Percentiles rank a stretch among this genome's conserved stretches.
phyloP scores from a whole-genome alignment of 2,329 filamentous ascomycete genomes.

The Aspergillus oerlinghausenensis region DNA sequence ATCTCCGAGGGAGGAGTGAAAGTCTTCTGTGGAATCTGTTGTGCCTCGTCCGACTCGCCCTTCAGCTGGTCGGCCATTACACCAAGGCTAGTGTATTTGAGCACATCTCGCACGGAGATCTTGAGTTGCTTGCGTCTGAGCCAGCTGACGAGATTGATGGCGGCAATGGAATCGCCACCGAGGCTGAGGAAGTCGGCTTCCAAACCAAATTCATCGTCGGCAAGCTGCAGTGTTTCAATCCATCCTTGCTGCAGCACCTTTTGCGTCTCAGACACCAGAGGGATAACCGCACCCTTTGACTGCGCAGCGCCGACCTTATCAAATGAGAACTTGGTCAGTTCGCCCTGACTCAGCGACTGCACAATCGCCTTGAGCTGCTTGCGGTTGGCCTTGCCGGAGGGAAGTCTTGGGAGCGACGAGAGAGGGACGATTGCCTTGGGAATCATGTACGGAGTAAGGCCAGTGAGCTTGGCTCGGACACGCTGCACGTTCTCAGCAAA shows the following conservation, averaged over 20 bases:
- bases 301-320: not conserved
- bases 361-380: constrained; percentile 1
- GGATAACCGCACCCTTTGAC: not conserved
- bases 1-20: not conserved
- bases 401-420: constrained; percentile 5
- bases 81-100: not conserved
- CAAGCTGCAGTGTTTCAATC: not conserved
- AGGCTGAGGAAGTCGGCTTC: not conserved
- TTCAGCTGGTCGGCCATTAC: not conserved
- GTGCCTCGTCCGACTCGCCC: not conserved
- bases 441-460: not conserved
- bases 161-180: not conserved
- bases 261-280: not conserved
- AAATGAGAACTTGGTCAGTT: not conserved
- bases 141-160: not conserved
- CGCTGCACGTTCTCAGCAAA: not conserved
- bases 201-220: not conserved
- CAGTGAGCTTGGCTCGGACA: not conserved
- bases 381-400: constrained; percentile 2
- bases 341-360: not conserved
- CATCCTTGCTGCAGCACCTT: not conserved
- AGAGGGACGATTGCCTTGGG: not conserved
- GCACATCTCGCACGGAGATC: not conserved
- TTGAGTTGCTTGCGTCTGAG: not conserved
- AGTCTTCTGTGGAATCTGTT: not conserved